Evolutionary conservation across 179 eudicot genomes (phyloP).

Genomic region (Spergularia azorica): DNA sequence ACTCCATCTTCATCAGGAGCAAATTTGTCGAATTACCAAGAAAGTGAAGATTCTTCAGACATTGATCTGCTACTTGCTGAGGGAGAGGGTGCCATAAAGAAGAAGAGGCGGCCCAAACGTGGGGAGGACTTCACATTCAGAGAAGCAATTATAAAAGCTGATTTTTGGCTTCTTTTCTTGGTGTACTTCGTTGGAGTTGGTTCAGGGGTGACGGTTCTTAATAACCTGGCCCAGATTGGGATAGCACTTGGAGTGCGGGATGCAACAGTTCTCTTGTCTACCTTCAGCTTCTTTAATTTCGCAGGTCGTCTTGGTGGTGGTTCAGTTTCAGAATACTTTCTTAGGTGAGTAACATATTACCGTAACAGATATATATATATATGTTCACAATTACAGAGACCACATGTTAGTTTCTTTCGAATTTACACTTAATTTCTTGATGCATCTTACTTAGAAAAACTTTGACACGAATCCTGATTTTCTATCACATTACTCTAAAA

Average conservation of each 20-base stretch:
- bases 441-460: background rate
- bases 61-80: slow-evolving; percentile 72
- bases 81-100: slow-evolving; percentile 87
- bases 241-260: slow-evolving; percentile 58
- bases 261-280: slow-evolving; percentile 56
- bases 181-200: slow-evolving; percentile 84
- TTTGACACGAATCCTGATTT: background rate
- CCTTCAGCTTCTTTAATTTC: slow-evolving; percentile 76
- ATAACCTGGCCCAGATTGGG: slow-evolving; percentile 88
- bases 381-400: background rate
- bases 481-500: background rate
- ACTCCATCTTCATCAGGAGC: slow-evolving; percentile 51
- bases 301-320: slow-evolving; percentile 83
- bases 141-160: slow-evolving; percentile 86
- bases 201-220: slow-evolving; percentile 81
- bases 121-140: slow-evolving; percentile 76
- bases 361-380: background rate
- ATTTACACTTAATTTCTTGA: background rate
- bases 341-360: slow-evolving; percentile 46
- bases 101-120: slow-evolving; percentile 72
- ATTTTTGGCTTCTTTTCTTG: slow-evolving; percentile 81
- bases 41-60: slow-evolving; percentile 59
- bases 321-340: slow-evolving; percentile 67
- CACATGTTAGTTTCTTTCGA: too few species aligned
- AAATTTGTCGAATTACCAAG: slow-evolving; percentile 45